Percentiles rank a stretch among this genome's conserved stretches.
Conservation (phyloP, 208 protist genomes). For the Crithidia fasciculata region DNA sequence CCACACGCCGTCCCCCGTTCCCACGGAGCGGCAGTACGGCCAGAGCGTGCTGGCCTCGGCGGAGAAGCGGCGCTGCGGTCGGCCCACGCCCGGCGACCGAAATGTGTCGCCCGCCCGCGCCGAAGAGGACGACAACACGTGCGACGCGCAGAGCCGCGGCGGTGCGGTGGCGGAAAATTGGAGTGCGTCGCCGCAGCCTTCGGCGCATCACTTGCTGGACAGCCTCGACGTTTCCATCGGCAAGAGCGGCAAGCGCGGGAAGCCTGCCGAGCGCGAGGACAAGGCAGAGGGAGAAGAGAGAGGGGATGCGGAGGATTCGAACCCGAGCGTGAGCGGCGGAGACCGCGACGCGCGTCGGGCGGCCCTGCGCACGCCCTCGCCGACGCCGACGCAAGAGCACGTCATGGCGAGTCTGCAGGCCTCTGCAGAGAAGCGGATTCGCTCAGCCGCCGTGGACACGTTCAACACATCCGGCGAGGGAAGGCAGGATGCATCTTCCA, state of each 20-base stretch:
- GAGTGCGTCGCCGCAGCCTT: slow-evolving; percentile 41
- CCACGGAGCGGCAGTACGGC: slow-evolving; percentile 33
- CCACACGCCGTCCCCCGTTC: slow-evolving; percentile 41
- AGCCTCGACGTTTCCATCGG: slow-evolving; percentile 38
- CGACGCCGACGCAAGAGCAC: slow-evolving; percentile 36
- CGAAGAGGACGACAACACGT: too few relatives aligned
- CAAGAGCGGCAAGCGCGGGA: slow-evolving; percentile 24
- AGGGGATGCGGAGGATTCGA: neutral
- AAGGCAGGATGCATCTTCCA: neutral
- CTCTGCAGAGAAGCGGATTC: slow-evolving; percentile 42
- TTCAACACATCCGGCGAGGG: neutral
- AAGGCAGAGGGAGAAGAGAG: neutral
- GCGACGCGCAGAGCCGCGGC: neutral
- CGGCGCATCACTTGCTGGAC: slow-evolving; percentile 28
- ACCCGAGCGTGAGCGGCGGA: neutral
- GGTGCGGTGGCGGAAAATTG: neutral
- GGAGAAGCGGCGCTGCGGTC: slow-evolving; percentile 36
- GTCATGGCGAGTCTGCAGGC: slow-evolving; percentile 42
- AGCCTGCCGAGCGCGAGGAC: slow-evolving; percentile 6
- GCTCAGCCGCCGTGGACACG: slow-evolving; percentile 18
- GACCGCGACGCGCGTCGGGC: neutral
- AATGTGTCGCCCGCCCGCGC: neutral
- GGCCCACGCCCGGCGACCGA: slow-evolving; percentile 26
- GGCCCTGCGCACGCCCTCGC: slow-evolving; percentile 27
- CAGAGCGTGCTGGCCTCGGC: slow-evolving; percentile 40